Base-by-base conservation (phyloP, 2,329 filamentous ascomycete genomes). In the Aaosphaeria pasadenensis region DNA sequence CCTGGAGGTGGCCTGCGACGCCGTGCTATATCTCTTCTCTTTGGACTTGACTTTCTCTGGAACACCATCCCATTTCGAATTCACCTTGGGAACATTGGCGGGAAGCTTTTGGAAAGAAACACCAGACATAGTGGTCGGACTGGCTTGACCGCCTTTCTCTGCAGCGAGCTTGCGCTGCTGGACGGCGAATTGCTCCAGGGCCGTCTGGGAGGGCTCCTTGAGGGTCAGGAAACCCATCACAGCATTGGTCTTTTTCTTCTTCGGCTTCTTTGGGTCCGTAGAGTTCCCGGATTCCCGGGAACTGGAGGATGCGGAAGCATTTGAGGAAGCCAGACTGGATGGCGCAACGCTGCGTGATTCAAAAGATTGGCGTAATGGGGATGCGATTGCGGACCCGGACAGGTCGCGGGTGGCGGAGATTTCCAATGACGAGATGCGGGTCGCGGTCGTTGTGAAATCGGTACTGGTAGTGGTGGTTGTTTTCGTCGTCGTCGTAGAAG, bases 21-120 rank as follows among this genome's bases (percentile, higher is more conserved):
- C 30, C 11, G 30, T 42, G 33, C 33, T 48, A 30, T 40, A 7
- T 35, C 48, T 30, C 31, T 48, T 46, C 31, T 46, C 42, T 60
- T 57, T 65, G 11, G 60, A 53, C 53, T 72, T 75, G 39, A 70
- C 54, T 1, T 59, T 51, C 24, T 74, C 68, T 9, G 77, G 77
- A 6, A 80, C 58, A 7, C 77, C 77, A 53, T 80, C 73, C 77
- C 77, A 80, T 60, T 77, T 80, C 30, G 74, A 74, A 50, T 80
- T 81, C 33, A 79, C 77, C 52, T 74, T 79, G 17, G 77, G 77
- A 1, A 80, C 75, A 46, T 64, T 66, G 4, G 69, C 54, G 5
- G 78, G 77, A 35, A 81, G 67, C 53, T 75, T 78, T 50, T 75
- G 70, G 5, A 67, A 56, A 5, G 74, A 72, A 1, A 75, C 62